Base-by-base conservation (phyloP, 768 basidiomycete species). In the Rhodocollybia butyracea region DNA sequence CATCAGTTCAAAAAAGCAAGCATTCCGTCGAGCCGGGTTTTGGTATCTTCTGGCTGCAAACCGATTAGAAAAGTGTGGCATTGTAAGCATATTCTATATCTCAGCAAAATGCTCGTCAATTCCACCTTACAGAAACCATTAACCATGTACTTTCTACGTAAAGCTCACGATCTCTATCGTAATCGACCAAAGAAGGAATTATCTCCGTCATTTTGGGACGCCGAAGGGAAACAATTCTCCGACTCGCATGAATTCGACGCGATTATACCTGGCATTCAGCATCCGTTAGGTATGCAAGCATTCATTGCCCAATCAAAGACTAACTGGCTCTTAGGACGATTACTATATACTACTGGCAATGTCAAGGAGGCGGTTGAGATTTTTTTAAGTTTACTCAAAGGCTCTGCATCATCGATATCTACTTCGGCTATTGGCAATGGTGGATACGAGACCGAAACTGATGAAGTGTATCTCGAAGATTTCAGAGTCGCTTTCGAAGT, bases 301-400 rank as follows among this genome's bases (percentile, higher is more conserved):
- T 54, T 3, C 40, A 27, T 31, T 15, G 32, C 7, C n/a, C n/a
- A n/a, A n/a, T n/a, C n/a, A n/a, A 13, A 38, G 51, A 13, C 39
- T 51, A 59, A 45, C 48, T 19, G 48, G 46, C 52, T 55, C n/a
- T 41, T 46, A 51, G 96, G 92, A 31, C 79, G 95, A 38, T 71
- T 98, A 58, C 73, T 94, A 36, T 98, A 97, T 67, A 93, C 91
- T 1, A 88, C 89, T n/a, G 94, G 95, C 11, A 85, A 95, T 63
- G 80, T 88, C 26, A 76, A 78, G 43, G 82, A 79, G 6, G 94
- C 96, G 7, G 85, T 95, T 26, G 73, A 77, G 40, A 79, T 89
- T 56, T 98, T 98, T 66, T 67, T 96, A 19, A 77, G 81, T 1
- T 73, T 96, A 15, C 74, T 98, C 21, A 76, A 77, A 54, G 79